Conservation (phyloP, 176 grass and related monocot species). For the Oropetium thomaeum region DNA sequence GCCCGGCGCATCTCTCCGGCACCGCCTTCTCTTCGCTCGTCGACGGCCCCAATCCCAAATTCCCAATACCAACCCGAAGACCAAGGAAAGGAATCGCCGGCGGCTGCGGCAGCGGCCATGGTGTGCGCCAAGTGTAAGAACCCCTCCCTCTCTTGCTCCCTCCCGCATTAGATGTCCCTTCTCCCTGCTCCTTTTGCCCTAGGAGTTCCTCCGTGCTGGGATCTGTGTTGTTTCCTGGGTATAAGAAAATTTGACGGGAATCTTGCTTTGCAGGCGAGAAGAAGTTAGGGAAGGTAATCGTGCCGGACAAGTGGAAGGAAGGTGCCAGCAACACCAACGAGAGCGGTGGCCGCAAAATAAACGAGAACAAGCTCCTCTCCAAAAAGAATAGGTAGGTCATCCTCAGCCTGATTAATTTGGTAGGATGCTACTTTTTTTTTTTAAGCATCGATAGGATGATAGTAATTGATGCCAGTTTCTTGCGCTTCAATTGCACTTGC, state of each 20-base stretch:
- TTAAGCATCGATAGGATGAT: no score
- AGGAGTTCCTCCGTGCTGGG: neutral
- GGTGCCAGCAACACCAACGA: constrained; percentile 94
- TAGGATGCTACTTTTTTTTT: neutral
- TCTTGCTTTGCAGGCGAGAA: constrained; percentile 71
- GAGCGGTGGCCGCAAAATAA: constrained; percentile 95
- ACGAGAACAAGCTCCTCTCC: constrained; percentile 98
- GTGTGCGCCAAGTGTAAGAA: constrained; percentile 56
- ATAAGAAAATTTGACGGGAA: neutral
- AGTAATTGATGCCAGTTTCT: neutral
- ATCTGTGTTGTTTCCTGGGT: neutral
- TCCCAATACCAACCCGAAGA: neutral
- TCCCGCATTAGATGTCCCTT: neutral
- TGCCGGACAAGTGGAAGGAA: constrained; percentile 99
- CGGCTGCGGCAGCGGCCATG: constrained; percentile 19
- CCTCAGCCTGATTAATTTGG: neutral
- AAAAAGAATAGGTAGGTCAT: constrained; percentile 82
- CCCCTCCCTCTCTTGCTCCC: neutral
- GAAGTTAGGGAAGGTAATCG: constrained; percentile 97
- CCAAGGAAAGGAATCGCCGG: neutral
- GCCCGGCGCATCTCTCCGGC: neutral
- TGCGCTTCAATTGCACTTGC: neutral
- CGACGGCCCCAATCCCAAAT: neutral
- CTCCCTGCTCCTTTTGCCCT: neutral
- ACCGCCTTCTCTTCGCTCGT: neutral